These are phyloP conservation scores for Ophiognomonia clavigignenti-juglandacearum DNA, from an alignment of 2,329 filamentous ascomycete genomes.

Conservation along the genomic window DNA sequence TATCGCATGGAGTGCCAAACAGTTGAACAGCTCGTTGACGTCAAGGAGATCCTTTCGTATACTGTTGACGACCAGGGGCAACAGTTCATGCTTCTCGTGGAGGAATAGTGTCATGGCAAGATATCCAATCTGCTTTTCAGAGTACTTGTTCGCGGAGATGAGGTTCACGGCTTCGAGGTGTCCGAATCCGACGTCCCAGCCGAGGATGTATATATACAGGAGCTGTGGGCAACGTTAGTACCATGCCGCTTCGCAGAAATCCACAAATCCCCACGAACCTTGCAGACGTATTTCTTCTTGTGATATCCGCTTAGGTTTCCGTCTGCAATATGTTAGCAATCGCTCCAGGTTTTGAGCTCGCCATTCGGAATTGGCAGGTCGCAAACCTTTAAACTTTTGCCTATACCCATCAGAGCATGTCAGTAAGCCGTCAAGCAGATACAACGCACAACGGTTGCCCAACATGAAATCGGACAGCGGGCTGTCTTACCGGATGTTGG, in stretches of 20 bases:
- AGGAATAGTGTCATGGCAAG: slow-evolving; percentile 95
- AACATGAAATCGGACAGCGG: neutral
- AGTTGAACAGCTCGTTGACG: slow-evolving; percentile 96
- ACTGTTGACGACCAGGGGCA: slow-evolving; percentile 96
- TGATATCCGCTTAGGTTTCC: slow-evolving; percentile 92
- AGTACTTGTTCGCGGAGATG: slow-evolving; percentile 95
- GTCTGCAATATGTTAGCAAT: slow-evolving; percentile 46
- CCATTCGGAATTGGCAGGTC: neutral
- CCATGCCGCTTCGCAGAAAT: too few relatives aligned
- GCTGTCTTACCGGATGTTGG: slow-evolving; percentile 73
- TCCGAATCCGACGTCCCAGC: slow-evolving; percentile 98
- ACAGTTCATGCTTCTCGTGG: slow-evolving; percentile 92
- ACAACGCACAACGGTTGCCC: neutral
- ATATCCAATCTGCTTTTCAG: slow-evolving; percentile 98
- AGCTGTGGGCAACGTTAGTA: slow-evolving; percentile 45
- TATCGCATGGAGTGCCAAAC: slow-evolving; percentile 91
- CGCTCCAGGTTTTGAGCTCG: neutral
- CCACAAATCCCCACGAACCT: slow-evolving; percentile 56
- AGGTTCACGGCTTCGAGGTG: slow-evolving; percentile 97
- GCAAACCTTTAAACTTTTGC: slow-evolving; percentile 86
- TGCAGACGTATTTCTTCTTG: slow-evolving; percentile 99
- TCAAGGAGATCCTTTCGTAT: slow-evolving; percentile 94
- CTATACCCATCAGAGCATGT: slow-evolving; percentile 30
- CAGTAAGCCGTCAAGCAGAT: slow-evolving; percentile 5
- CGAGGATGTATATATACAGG: slow-evolving; percentile 97